phyloP scores from a whole-genome alignment of 441 rosid genomes.

The Bocquillonia castaneifolia region DNA sequence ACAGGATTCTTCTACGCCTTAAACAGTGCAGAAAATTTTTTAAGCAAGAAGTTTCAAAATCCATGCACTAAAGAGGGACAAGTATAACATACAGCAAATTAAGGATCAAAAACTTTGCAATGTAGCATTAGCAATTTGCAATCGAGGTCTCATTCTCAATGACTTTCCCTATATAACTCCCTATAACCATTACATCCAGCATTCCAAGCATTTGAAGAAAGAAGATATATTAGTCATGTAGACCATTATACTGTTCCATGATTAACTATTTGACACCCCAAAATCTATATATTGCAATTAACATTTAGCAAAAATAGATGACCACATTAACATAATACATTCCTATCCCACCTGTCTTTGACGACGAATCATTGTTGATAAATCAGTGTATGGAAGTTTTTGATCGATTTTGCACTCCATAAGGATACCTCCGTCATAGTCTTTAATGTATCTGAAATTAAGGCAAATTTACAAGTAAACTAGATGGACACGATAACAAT shows the following conservation, averaged over 20 bases:
- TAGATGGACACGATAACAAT: background rate
- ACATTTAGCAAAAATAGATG: background rate
- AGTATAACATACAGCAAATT: background rate
- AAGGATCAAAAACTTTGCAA: background rate
- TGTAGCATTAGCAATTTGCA: background rate
- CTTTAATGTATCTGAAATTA: conserved; percentile 73
- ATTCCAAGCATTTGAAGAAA: conserved; percentile 4
- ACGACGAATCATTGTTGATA: conserved; percentile 87
- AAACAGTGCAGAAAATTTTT: background rate
- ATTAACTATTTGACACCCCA: background rate
- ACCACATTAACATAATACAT: conserved; percentile 4
- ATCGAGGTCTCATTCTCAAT: background rate
- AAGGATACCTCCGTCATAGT: conserved; percentile 97
- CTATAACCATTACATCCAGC: background rate
- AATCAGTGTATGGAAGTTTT: conserved; percentile 91
- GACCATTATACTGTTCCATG: conserved; percentile 9
- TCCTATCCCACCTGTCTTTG: conserved; percentile 66
- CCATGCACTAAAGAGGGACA: background rate
- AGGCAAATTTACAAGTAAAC: conserved; percentile 5
- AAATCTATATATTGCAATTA: background rate
- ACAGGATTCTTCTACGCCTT: background rate
- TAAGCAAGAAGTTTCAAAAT: background rate
- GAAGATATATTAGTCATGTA: conserved; percentile 1
- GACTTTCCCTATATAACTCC: background rate
- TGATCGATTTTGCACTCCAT: conserved; percentile 99